Evolutionary conservation across 306 rosid genomes (phyloP), one percentile per base, ranked within the genome.

Genomic region (Vigna nakashimae): DNA sequence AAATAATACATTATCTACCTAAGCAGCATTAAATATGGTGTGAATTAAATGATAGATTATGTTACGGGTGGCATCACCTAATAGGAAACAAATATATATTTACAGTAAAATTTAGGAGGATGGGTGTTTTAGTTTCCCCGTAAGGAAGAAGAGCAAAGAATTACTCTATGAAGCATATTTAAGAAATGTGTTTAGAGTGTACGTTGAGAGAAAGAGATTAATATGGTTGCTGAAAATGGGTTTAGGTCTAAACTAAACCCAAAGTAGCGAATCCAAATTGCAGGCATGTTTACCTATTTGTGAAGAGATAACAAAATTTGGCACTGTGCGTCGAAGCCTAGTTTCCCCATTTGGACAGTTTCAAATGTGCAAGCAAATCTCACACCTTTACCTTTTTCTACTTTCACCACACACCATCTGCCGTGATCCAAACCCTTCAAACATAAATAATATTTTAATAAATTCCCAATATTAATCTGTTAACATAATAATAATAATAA

Each of bases 351-450:
- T 58, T 74, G 75, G 85, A 73, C 18, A 88, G 45, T 79, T 85
- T 76, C 70, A 74, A 69, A 57, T n/a, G 42, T 62, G 52, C 63
- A 75, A 77, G 67, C 52, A 56, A 78, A 78, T 62, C 24, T 65
- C 17, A 9, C 65, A 64, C 77, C 72, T 59, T 68, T 79, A 76
- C 73, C 40, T 78, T 79, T 77, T 84, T 53, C 83, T 17, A 59
- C 60, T 70, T 83, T 59, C 24, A 75, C 53, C 62, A 76, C 26
- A 58, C 60, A 69, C 69, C 73, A 55, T 80, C 70, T 76, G 85
- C 85, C 85, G 73, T 77, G 76, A 67, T 83, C 82, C 83, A 79
- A 78, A 76, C 75, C 81, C 48, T 72, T 75, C 74, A 65, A 82
- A 62, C 52, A 69, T 56, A 73, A 40, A 42, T 9, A 42, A 42